Conservation (phyloP, 805 yeast genomes). For the Blastobotrys chiropterorum region DNA sequence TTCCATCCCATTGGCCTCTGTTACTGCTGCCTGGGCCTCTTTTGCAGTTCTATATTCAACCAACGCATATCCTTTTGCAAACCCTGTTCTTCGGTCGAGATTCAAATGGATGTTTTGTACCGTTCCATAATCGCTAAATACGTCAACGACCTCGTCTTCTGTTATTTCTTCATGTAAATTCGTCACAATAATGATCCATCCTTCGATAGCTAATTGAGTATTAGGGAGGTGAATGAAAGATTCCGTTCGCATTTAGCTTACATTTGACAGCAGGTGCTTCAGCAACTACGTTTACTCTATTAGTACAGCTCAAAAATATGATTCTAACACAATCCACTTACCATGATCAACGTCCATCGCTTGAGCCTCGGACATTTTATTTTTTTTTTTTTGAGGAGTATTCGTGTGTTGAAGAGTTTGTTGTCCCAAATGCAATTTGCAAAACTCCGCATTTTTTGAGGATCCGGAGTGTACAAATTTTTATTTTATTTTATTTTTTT, state of each 20-base stretch:
- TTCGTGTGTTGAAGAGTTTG: neutral
- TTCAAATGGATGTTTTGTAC: slow-evolving; percentile 37
- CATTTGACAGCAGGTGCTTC: neutral
- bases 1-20: slow-evolving; percentile 28
- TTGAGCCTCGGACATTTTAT: slow-evolving; percentile 1
- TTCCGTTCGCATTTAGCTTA: too few species aligned
- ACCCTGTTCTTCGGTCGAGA: slow-evolving; percentile 40
- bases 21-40: slow-evolving; percentile 34
- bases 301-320: neutral
- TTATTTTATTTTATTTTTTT: too few species aligned
- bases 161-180: slow-evolving; percentile 41
- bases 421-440: too few species aligned
- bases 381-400: neutral
- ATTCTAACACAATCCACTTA: neutral
- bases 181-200: slow-evolving; percentile 37
- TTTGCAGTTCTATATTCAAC: slow-evolving; percentile 31
- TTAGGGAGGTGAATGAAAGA: neutral
- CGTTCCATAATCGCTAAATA: slow-evolving; percentile 37
- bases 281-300: neutral
- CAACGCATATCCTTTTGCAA: slow-evolving; percentile 38
- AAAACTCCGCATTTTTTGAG: too few species aligned
- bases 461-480: too few species aligned
- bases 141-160: slow-evolving; percentile 40
- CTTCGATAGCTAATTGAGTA: slow-evolving; percentile 33
- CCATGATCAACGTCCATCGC: slow-evolving; percentile 5